Conservation (phyloP, 2,329 filamentous ascomycete species). For the Coniosporium tulheliwenetii region DNA sequence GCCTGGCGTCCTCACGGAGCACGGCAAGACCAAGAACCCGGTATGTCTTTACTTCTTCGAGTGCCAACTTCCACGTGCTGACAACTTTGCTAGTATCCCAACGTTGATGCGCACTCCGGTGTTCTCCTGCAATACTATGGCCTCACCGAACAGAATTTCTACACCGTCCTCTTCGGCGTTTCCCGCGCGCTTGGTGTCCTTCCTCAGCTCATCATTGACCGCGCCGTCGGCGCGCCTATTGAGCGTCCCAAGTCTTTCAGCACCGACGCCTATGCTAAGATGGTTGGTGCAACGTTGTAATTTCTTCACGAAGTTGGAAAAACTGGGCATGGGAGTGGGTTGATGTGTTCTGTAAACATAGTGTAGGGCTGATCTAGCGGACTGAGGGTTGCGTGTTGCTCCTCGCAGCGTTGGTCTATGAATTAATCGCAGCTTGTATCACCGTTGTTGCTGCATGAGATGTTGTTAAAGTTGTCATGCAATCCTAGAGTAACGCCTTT, state of each 20-base stretch:
- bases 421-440: too few species aligned
- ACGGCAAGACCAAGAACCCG: constrained; percentile 99
- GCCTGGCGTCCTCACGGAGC: constrained; percentile 91
- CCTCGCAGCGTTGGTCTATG: too few species aligned
- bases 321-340: background rate
- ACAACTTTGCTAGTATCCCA: background rate
- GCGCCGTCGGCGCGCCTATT: constrained; percentile 88
- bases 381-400: too few species aligned
- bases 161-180: constrained; percentile 98
- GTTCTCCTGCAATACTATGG: constrained; percentile 99
- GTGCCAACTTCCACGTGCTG: too few species aligned
- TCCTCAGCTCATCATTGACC: constrained; percentile 98
- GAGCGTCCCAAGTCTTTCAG: constrained; percentile 99
- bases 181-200: constrained; percentile 96
- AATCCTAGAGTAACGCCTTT: too few species aligned
- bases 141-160: constrained; percentile 97
- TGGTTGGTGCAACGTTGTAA: constrained; percentile 47
- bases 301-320: constrained; percentile 52
- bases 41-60: constrained; percentile 24
- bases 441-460: too few species aligned
- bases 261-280: constrained; percentile 90
- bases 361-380: background rate
- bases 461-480: too few species aligned
- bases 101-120: constrained; percentile 55
- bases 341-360: background rate